These are phyloP conservation scores for Kurtzmaniella quercitrusa DNA, from an alignment of 1,139 yeast species.

Conservation along the genomic window DNA sequence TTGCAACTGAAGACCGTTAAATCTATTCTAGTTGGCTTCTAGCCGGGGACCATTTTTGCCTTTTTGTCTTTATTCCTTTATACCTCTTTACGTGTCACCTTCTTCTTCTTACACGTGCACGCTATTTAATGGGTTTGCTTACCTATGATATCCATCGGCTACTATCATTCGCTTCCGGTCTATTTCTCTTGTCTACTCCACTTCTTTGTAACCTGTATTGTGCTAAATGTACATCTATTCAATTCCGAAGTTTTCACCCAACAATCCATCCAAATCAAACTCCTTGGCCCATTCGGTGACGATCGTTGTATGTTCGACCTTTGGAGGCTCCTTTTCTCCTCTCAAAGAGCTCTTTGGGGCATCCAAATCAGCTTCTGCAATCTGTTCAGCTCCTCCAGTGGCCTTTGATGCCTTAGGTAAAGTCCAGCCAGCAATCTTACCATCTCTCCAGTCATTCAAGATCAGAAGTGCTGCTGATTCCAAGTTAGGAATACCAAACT, in stretches of 20 bases:
- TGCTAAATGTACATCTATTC: background rate
- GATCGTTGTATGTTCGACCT: conserved; percentile 71
- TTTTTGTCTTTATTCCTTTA: too few species aligned
- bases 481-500: conserved; percentile 89
- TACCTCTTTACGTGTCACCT: too few species aligned
- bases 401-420: conserved; percentile 65
- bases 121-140: too few species aligned
- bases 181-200: background rate
- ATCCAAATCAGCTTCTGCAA: conserved; percentile 18
- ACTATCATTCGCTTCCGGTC: too few species aligned
- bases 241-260: conserved; percentile 21
- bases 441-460: conserved; percentile 96
- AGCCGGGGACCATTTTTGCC: too few species aligned
- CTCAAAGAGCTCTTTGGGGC: conserved; percentile 41
- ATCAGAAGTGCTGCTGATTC: conserved; percentile 81
- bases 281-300: conserved; percentile 93
- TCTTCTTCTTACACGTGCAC: too few species aligned
- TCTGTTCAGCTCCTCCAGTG: conserved; percentile 14
- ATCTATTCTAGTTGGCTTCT: too few species aligned
- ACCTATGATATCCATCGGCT: too few species aligned
- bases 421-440: conserved; percentile 89
- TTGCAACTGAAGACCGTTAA: too few species aligned
- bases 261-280: conserved; percentile 83
- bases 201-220: background rate
- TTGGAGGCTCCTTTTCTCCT: conserved; percentile 46